phyloP scores from a whole-genome alignment of 2,329 filamentous ascomycete genomes.

The Arthroderma sp. region DNA sequence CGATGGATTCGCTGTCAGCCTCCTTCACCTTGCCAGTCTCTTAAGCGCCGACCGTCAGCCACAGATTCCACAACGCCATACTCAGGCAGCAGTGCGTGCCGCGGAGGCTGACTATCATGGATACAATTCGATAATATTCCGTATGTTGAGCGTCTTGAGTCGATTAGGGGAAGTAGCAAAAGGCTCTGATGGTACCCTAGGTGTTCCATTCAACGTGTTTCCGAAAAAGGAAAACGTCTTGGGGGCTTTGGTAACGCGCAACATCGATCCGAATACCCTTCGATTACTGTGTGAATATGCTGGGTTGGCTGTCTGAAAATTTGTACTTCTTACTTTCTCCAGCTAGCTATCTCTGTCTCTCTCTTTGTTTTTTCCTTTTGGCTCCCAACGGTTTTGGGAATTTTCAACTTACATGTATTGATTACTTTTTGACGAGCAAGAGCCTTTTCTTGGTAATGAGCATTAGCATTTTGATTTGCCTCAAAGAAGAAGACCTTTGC shows the following conservation, averaged over 20 bases:
- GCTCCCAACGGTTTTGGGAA: background rate
- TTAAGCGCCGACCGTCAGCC: constrained; percentile 52
- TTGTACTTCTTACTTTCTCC: background rate
- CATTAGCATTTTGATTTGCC: too few relatives aligned
- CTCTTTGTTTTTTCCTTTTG: constrained; percentile 2
- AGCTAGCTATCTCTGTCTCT: background rate
- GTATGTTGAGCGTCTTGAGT: constrained; percentile 55
- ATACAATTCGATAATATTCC: constrained; percentile 46
- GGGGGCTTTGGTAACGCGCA: constrained; percentile 52
- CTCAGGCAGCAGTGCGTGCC: constrained; percentile 20
- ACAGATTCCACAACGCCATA: constrained; percentile 27
- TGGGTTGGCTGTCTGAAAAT: constrained; percentile 13
- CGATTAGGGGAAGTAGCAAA: constrained; percentile 48
- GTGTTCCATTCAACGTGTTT: constrained; percentile 48
- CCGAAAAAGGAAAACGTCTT: constrained; percentile 56
- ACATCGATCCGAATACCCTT: constrained; percentile 49
- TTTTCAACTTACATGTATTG: background rate
- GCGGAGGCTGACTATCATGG: constrained; percentile 30
- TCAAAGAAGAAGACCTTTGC: too few relatives aligned
- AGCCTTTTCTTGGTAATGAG: too few relatives aligned
- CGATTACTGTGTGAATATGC: constrained; percentile 56
- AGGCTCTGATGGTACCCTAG: constrained; percentile 34
- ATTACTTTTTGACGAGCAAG: too few relatives aligned
- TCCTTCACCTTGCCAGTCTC: constrained; percentile 61
- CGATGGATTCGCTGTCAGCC: constrained; percentile 69